phyloP scores from a whole-genome alignment of 108 stramenopile species.

The Skeletonema costatum region DNA sequence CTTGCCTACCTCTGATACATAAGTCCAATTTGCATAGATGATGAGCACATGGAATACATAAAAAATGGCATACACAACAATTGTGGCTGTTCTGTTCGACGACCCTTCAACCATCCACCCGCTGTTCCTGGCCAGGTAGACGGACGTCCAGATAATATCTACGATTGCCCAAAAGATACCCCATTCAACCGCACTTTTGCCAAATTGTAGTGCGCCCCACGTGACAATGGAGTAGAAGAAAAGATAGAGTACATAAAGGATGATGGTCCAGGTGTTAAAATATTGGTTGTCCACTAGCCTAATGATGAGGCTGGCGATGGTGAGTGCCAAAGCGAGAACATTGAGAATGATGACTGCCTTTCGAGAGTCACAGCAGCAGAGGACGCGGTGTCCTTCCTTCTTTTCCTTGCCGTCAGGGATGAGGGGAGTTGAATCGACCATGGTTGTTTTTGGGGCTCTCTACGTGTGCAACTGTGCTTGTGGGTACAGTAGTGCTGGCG shows the following conservation, averaged over 20 bases:
- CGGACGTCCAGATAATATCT: not conserved
- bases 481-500: too few species aligned
- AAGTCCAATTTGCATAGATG: not conserved
- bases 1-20: constrained; percentile 3
- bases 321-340: not conserved
- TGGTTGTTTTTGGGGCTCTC: not conserved
- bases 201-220: constrained; percentile 2
- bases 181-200: not conserved
- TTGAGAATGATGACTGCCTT: constrained; percentile 10
- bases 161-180: not conserved
- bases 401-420: not conserved
- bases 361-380: constrained; percentile 25
- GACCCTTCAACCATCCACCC: not conserved
- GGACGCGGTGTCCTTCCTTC: constrained; percentile 21
- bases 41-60: not conserved
- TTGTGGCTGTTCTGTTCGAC: not conserved
- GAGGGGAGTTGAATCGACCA: constrained; percentile 7
- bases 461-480: too few species aligned
- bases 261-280: not conserved
- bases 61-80: not conserved
- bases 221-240: constrained; percentile 12
- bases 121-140: not conserved
- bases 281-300: not conserved
- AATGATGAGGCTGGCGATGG: constrained; percentile 1
- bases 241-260: not conserved